Percentiles rank a stretch among this genome's conserved stretches.
Evolutionary conservation across 768 basidiomycete genomes (phyloP).

Genomic region (Stropharia rugosoannulata): DNA sequence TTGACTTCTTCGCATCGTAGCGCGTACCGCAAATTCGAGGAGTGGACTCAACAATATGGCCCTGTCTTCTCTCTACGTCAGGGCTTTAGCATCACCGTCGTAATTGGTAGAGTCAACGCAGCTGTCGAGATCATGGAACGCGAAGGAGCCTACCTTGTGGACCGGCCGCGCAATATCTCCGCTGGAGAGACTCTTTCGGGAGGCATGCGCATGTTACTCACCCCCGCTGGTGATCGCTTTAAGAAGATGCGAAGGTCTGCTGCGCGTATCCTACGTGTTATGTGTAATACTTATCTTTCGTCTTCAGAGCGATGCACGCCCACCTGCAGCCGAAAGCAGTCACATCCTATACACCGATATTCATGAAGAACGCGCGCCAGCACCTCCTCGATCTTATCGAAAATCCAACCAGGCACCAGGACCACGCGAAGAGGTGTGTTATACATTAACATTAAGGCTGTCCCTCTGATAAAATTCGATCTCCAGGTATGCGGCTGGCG

Average conservation of each 20-base stretch:
- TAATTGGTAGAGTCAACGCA: conserved; percentile 52
- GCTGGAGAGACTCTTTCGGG: conserved; percentile 60
- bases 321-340: conserved; percentile 56
- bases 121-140: conserved; percentile 69
- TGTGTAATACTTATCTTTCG: neutral
- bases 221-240: conserved; percentile 56
- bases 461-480: neutral
- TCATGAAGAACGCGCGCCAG: conserved; percentile 43
- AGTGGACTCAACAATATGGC: conserved; percentile 61
- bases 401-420: conserved; percentile 46
- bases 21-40: conserved; percentile 51
- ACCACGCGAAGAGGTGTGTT: conserved; percentile 47
- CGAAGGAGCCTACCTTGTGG: conserved; percentile 55
- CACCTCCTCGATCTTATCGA: conserved; percentile 44
- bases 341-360: conserved; percentile 45
- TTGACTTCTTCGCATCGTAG: conserved; percentile 19
- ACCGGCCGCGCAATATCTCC: conserved; percentile 54
- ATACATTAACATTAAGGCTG: neutral
- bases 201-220: conserved; percentile 57
- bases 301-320: conserved; percentile 51
- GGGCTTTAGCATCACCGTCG: conserved; percentile 42
- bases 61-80: conserved; percentile 57
- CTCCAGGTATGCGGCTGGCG: conserved; percentile 45
- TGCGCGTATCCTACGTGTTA: conserved; percentile 5
- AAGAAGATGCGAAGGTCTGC: conserved; percentile 58